Evolutionary conservation across 345 rosid species (phyloP), one percentile per base, ranked within the genome.

Genomic region (Syzygium oleosum): DNA sequence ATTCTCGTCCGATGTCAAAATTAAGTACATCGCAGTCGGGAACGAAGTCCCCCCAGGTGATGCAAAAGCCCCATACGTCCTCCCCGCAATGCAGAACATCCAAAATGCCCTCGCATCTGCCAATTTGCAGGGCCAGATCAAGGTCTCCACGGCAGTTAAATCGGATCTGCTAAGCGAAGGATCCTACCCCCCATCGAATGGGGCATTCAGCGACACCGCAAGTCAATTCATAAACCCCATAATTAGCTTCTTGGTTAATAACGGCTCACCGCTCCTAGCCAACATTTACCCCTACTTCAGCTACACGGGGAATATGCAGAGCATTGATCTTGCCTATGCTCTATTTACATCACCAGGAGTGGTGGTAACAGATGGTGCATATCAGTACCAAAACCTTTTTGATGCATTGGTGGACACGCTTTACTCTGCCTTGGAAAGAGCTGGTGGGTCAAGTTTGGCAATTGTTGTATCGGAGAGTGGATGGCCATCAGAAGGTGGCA

Each of bases 11-110:
- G 86, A 88, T 21, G 95, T 91, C 52, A 89, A 88, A 22, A 89
- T 95, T 87, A 90, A 89, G 21, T 94, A 94, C 89, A 93, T 96
- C n/a, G 90, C 92, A 0, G 92, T 93, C 2, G 94, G 94, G 5
- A 94, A 94, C 13, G 96, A 94, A 88, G 88, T 91, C 27, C 87
- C n/a, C 12, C 89, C 92, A 8, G 68, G 88, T 1, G 91, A 93
- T 9, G 17, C 85, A 5, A 56, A 34, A 0, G 90, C 92, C 27
- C 51, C 19, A 2, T 88, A 17, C 25, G 85, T 93, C 34, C 86
- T 93, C 1, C 88, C 89, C 2, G 92, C 90, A 19, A 91, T 91
- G 90, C 87, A 84, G 52, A 91, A 84, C 86, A 87, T 92, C 25
- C 85, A 88, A 5, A 87, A 63, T 22, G 89, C 91, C 29, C 86